These are phyloP conservation scores for Magnolia sinica DNA, from an alignment of 164 flowering plant species.

Conservation along the genomic window DNA sequence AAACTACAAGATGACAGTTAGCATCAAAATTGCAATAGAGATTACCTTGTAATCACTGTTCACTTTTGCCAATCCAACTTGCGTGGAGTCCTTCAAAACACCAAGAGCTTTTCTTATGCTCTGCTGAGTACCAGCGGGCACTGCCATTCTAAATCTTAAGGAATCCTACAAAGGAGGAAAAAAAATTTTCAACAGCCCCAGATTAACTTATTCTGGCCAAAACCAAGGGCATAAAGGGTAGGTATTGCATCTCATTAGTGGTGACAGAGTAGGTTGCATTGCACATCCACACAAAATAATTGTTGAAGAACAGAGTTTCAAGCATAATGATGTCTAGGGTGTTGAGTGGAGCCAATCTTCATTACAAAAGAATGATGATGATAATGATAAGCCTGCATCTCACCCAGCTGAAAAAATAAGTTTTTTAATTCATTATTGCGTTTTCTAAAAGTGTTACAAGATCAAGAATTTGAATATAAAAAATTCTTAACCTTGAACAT, in stretches of 20 bases:
- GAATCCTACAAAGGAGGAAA: not conserved
- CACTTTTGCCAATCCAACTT: conserved; percentile 45
- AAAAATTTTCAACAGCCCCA: not conserved
- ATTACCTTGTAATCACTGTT: conserved; percentile 56
- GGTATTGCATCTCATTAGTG: not conserved
- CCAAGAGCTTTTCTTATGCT: conserved; percentile 44
- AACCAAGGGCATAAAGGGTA: not conserved
- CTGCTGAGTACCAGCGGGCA: conserved; percentile 22
- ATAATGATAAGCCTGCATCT: not conserved
- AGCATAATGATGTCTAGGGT: not conserved
- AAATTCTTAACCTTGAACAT: not conserved
- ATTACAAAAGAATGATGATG: not conserved
- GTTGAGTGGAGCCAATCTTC: not conserved
- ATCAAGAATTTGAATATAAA: not conserved
- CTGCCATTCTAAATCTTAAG: conserved; percentile 13
- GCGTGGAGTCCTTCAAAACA: conserved; percentile 50
- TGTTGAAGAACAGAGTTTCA: not conserved
- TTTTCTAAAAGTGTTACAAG: not conserved
- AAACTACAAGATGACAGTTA: not conserved
- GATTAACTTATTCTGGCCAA: not conserved
- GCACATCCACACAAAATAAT: not conserved
- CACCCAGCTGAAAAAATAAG: too few species aligned
- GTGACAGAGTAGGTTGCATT: not conserved
- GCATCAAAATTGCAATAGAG: not conserved
- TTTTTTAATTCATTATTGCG: not conserved